Evolutionary conservation across 768 basidiomycete species (phyloP).

Genomic region (Chiua virens): DNA sequence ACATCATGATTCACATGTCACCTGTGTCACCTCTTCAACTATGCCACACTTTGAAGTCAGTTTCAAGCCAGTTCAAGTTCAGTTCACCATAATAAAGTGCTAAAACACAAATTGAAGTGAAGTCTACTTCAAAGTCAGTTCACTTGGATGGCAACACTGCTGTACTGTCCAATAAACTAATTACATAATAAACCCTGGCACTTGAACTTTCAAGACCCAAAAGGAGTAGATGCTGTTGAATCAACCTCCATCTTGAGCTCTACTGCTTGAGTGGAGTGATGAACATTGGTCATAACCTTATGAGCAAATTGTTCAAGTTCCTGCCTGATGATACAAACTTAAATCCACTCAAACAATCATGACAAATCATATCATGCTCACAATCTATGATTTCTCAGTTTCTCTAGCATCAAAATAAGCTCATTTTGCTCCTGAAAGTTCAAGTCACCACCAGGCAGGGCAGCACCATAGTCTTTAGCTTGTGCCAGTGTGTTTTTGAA

Average conservation of each 20-base stretch:
- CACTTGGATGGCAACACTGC: no score
- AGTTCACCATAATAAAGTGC: no score
- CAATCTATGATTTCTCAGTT: constrained; percentile 57
- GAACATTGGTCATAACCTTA: constrained; percentile 37
- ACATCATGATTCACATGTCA: no score
- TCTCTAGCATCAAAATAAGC: constrained; percentile 67
- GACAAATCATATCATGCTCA: background rate
- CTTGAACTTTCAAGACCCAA: constrained; percentile 28
- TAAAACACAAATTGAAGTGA: no score
- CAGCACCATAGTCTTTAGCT: constrained; percentile 58
- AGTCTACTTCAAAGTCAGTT: no score
- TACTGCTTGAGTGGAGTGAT: constrained; percentile 20
- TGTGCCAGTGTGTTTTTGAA: constrained; percentile 58
- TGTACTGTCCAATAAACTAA: no score
- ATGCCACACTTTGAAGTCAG: no score
- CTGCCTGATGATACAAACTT: constrained; percentile 37
- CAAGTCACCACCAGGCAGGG: constrained; percentile 73
- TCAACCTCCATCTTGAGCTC: constrained; percentile 64
- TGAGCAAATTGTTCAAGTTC: constrained; percentile 55
- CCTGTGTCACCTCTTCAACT: no score
- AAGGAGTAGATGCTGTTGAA: constrained; percentile 73
- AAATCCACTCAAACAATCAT: background rate
- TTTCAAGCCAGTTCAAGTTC: no score
- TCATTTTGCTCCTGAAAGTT: constrained; percentile 67
- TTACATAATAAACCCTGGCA: no score